Base-by-base conservation (phyloP, 2,329 filamentous ascomycete genomes). In the Lasiodiplodia sp. region DNA sequence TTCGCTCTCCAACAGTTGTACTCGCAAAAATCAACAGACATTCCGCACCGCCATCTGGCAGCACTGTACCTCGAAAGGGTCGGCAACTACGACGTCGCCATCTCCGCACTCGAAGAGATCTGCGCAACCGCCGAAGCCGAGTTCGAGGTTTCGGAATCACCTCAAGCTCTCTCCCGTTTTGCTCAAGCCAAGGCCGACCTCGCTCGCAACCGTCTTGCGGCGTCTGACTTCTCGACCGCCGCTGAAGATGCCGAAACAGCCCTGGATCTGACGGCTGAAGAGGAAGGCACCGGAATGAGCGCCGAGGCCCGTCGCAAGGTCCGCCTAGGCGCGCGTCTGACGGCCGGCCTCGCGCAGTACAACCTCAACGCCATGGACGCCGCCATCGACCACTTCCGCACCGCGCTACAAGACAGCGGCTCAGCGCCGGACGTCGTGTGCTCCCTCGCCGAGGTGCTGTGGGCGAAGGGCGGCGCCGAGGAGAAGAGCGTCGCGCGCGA, bases 371-470 rank as follows among this genome's bases (percentile, higher is more conserved):
- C 89, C 28, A 86, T 91, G 71, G 86, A 89, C 51, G 86, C 88
- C 63, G 91, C 94, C 0, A 89, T 97, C 31, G 84, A 86, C 12
- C 94, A 91, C 81, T 97, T 99, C 79, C 89, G 93, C 71, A 85
- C 88, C 2, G 94, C 94, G 0, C 84, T 98, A 8, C 85, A 90
- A 68, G 94, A 97, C 77, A 93, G 92, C 0, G 82, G 87, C 37
- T 87, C 87, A 47, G 89, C 93, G 70, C 91, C 94, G 0, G 94
- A 97, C 75, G 91, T 95, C 1, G 90, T 94, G 0, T 97, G 94
- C 75, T 85, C 97, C 14, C 85, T 98, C 14, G 92, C 94, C 0
- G 93, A 98, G 79, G 92, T 98, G 0, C 86, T 98, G 0, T 99
- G 96, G 95, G 94, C 94, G 0, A 93, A 93, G 71, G 94, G 92